Conservation (phyloP, 1,284 basidiomycete genomes). For the Pseudomicrostroma phylloplanum region DNA sequence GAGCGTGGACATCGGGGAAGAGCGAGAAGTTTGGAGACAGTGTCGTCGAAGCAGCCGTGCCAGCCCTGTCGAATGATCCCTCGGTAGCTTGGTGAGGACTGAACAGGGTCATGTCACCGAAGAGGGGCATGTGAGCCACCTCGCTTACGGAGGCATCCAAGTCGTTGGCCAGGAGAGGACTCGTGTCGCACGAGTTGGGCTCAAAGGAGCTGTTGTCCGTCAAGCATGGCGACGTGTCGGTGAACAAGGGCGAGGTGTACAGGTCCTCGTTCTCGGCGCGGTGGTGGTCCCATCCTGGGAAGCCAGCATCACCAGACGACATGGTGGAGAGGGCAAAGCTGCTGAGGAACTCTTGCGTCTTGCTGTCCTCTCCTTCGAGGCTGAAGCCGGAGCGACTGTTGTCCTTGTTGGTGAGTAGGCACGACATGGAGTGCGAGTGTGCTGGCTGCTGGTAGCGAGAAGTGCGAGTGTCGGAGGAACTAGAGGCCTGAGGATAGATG, state of each 20-base stretch:
- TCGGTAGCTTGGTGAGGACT: conserved; percentile 20
- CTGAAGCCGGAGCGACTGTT: background rate
- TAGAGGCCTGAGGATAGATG: background rate
- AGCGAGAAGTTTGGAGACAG: conserved; percentile 26
- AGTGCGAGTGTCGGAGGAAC: background rate
- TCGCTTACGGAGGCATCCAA: conserved; percentile 23
- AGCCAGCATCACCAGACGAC: background rate
- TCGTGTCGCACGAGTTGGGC: conserved; percentile 39
- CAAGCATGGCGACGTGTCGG: conserved; percentile 42
- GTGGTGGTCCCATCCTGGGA: conserved; percentile 4
- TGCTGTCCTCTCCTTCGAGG: background rate
- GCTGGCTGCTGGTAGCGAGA: conserved; percentile 5
- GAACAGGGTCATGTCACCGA: conserved; percentile 22
- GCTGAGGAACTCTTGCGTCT: conserved; percentile 3
- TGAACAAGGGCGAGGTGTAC: conserved; percentile 39
- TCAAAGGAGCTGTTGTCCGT: conserved; percentile 43
- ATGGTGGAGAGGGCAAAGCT: background rate
- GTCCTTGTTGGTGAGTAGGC: conserved; percentile 1
- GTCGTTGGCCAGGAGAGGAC: conserved; percentile 38
- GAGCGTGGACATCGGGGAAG: conserved; percentile 24
- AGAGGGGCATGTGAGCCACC: conserved; percentile 26
- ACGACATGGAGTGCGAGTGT: conserved; percentile 7
- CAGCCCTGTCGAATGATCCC: conserved; percentile 14
- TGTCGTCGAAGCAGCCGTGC: background rate
- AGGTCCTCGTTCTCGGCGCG: conserved; percentile 28